Evolutionary conservation across 2,329 filamentous ascomycete genomes (phyloP).

Genomic region (Cercospora sp.): DNA sequence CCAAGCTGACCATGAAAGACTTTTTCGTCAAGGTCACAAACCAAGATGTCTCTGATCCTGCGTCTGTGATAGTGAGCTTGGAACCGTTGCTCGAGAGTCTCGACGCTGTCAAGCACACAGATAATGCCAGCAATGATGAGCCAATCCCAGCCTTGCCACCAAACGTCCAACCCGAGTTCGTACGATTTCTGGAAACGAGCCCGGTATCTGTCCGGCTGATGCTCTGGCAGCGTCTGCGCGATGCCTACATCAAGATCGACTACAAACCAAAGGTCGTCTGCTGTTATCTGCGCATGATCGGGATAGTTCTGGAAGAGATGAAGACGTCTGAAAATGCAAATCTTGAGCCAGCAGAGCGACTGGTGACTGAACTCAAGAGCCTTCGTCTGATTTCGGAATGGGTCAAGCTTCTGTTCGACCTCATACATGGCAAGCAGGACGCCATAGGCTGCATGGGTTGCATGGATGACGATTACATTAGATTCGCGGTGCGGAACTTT

Average conservation of each 20-base stretch:
- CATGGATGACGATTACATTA: conserved; percentile 76
- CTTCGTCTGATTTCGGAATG: conserved; percentile 78
- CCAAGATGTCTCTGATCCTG: conserved; percentile 75
- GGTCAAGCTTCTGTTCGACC: conserved; percentile 68
- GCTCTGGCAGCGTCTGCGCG: conserved; percentile 86
- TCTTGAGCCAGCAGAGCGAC: conserved; percentile 63
- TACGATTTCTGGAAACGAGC: conserved; percentile 79
- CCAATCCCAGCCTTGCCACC: neutral
- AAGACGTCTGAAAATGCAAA: conserved; percentile 60
- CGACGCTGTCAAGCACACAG: conserved; percentile 1
- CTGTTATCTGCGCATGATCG: conserved; percentile 81
- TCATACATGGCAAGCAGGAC: conserved; percentile 64
- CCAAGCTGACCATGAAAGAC: conserved; percentile 90
- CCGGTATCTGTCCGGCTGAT: conserved; percentile 81
- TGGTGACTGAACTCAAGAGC: conserved; percentile 70
- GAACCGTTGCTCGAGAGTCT: conserved; percentile 83
- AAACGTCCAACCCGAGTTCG: conserved; percentile 66
- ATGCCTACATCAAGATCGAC: conserved; percentile 81
- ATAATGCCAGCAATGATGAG: conserved; percentile 4
- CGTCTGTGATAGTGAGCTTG: conserved; percentile 83
- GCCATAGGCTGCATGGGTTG: conserved; percentile 88
- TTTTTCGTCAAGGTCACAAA: conserved; percentile 92
- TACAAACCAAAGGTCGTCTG: conserved; percentile 87
- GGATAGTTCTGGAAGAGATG: conserved; percentile 74
- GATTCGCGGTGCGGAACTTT: conserved; percentile 69